Evolutionary conservation across 352 stramenopile genomes (phyloP).

Genomic region (Globisporangium irregulare): DNA sequence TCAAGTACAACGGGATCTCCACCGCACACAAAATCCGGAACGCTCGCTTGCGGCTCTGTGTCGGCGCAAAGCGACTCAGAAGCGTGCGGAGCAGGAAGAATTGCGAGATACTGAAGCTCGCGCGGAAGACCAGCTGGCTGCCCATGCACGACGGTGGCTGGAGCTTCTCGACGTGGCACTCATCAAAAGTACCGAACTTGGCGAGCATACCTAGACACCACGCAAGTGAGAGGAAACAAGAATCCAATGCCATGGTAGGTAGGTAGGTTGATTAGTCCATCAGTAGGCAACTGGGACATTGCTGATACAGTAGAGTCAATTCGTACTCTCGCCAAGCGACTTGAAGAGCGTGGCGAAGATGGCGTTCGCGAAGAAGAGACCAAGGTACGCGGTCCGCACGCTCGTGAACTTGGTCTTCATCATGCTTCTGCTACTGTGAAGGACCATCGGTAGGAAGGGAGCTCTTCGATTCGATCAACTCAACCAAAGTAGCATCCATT

Average conservation of each 20-base stretch:
- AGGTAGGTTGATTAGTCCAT: background rate
- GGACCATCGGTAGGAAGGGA: background rate
- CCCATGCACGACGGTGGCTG: slow-evolving; percentile 47
- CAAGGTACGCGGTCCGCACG: slow-evolving; percentile 48
- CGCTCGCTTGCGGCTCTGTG: slow-evolving; percentile 21
- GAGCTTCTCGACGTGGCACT: slow-evolving; percentile 31
- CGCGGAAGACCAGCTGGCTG: slow-evolving; percentile 72
- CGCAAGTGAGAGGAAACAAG: background rate
- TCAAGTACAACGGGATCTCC: slow-evolving; percentile 48
- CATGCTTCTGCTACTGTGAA: background rate
- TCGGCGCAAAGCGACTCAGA: slow-evolving; percentile 39
- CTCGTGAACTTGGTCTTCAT: background rate
- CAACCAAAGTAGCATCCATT: too few relatives aligned
- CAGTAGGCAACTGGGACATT: background rate
- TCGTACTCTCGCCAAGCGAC: slow-evolving; percentile 35
- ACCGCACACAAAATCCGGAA: slow-evolving; percentile 32
- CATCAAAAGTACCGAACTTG: slow-evolving; percentile 60
- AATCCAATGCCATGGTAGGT: background rate
- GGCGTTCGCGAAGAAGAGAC: slow-evolving; percentile 72
- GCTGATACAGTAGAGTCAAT: too few relatives aligned
- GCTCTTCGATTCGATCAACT: too few relatives aligned
- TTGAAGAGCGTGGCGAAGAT: slow-evolving; percentile 67
- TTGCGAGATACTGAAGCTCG: slow-evolving; percentile 56
- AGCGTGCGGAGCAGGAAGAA: slow-evolving; percentile 55
- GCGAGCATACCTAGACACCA: slow-evolving; percentile 23